Evolutionary conservation across 2,329 filamentous ascomycete species (phyloP).

Genomic region (Aureobasidium leucospermi): DNA sequence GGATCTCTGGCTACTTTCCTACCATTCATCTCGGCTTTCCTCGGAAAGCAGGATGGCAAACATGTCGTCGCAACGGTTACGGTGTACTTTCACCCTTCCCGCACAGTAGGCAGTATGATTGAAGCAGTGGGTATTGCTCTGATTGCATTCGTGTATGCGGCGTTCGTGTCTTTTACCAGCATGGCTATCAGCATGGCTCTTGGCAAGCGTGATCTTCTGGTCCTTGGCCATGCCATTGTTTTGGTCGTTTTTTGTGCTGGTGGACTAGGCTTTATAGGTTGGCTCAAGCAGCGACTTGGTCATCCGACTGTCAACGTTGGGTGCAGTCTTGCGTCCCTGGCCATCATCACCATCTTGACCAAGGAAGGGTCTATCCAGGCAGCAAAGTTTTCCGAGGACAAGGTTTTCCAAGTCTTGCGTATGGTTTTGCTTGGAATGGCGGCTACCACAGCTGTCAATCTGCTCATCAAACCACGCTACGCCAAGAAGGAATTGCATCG

Average conservation of each 20-base stretch:
- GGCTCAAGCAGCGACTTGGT: slow-evolving; percentile 31
- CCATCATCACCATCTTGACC: slow-evolving; percentile 81
- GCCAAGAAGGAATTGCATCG: slow-evolving; percentile 66
- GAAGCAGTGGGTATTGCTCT: slow-evolving; percentile 73
- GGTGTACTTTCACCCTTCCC: slow-evolving; percentile 88
- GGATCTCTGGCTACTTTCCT: slow-evolving; percentile 83
- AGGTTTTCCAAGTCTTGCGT: slow-evolving; percentile 74
- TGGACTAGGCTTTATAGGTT: slow-evolving; percentile 71
- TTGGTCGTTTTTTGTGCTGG: slow-evolving; percentile 78
- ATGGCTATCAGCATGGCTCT: slow-evolving; percentile 86
- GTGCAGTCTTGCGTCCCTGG: slow-evolving; percentile 77
- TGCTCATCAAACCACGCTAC: slow-evolving; percentile 70
- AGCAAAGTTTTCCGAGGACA: slow-evolving; percentile 71
- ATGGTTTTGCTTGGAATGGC: slow-evolving; percentile 74
- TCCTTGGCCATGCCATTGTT: slow-evolving; percentile 70
- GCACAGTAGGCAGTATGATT: slow-evolving; percentile 81
- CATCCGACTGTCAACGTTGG: slow-evolving; percentile 44
- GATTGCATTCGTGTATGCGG: slow-evolving; percentile 70
- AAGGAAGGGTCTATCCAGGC: slow-evolving; percentile 84
- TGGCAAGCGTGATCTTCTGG: slow-evolving; percentile 57
- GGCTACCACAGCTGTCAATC: slow-evolving; percentile 64
- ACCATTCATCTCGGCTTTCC: slow-evolving; percentile 59
- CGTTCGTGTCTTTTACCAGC: slow-evolving; percentile 68
- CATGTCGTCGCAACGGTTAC: slow-evolving; percentile 90
- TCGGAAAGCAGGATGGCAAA: slow-evolving; percentile 83